Evolutionary conservation across 306 rosid genomes (phyloP), one percentile per base, ranked within the genome.

Genomic region (Leucaena leucocephala): DNA sequence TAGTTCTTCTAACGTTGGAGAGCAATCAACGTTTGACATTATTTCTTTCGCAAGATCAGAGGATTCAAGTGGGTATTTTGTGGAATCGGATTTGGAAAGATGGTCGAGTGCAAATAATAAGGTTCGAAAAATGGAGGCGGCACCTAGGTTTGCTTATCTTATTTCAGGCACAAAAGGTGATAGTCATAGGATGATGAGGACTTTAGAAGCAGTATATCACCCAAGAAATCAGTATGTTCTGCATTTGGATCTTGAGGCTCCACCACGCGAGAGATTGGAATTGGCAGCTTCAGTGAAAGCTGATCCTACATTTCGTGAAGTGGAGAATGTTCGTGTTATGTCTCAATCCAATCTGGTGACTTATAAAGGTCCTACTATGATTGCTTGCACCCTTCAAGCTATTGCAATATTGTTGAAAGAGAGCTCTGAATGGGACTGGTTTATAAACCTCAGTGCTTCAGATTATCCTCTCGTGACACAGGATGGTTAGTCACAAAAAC

Each of bases 201-300:
- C 99, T 68, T 86, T 95, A 80, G 83, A 87, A 85, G 99, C 99
- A 5, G 91, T 95, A 5, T 95, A 93, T 77, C 98, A 95, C 66
- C 99, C 99, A 0, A 89, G 99, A 79, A 95, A 95, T 70, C 98
- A 93, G 45, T 95, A 95, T 75, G 64, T 95, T 79, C 85, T 95
- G 81, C 99, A 95, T 84, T 84, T 95, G 79, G 99, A 95, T 89
- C 98, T 95, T 19, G 99, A 93, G 92, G 99, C 99, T 15, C 99
- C 96, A 0, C 99, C 99, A 8, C 90, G 99, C 0, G 99, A 95
- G 82, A 90, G 99, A 85, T 84, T 95, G 93, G 99, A 95, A 75
- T 74, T 95, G 77, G 96, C 98, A 3, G 87, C 72, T 77, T 84
- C 89, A 22, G 98, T 95, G 76, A 91, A 89, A 89, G 93, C 91